These are phyloP conservation scores for Asterochloris sp. DNA, from an alignment of 139 green algal genomes.

Conservation along the genomic window DNA sequence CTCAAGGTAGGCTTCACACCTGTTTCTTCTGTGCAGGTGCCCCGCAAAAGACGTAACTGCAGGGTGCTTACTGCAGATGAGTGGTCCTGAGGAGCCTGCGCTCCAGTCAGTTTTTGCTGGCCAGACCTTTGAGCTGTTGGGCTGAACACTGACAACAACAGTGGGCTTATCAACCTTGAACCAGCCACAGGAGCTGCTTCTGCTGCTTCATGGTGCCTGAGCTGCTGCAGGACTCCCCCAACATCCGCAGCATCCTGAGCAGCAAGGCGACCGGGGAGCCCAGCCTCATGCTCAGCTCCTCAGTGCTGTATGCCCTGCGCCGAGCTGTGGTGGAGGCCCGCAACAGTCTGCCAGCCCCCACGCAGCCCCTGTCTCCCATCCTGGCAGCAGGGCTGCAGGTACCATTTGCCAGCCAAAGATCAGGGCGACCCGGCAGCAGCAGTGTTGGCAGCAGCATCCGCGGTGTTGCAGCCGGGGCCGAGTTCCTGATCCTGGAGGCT, in stretches of 20 bases:
- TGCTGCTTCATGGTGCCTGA: background rate
- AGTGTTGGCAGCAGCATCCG: background rate
- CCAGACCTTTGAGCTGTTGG: too few relatives aligned
- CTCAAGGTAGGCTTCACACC: conserved; percentile 14
- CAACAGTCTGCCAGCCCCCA: background rate
- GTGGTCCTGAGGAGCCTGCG: background rate
- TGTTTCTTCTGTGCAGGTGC: background rate
- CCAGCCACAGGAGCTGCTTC: background rate
- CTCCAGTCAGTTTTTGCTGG: too few relatives aligned
- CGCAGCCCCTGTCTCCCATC: background rate
- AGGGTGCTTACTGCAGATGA: background rate
- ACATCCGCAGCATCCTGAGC: conserved; percentile 33
- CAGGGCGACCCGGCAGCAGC: background rate
- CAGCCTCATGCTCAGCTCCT: conserved; percentile 22
- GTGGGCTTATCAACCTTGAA: too few relatives aligned
- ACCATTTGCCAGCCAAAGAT: background rate
- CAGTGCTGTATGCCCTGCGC: conserved; percentile 22
- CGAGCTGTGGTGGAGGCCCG: conserved; percentile 1
- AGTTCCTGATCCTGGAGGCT: conserved; percentile 13
- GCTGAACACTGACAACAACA: too few relatives aligned
- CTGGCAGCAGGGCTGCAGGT: background rate
- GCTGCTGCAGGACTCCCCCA: conserved; percentile 22
- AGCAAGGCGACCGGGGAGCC: conserved; percentile 37
- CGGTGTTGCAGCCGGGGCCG: background rate
- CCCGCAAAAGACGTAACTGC: background rate